Evolutionary conservation across 768 basidiomycete species (phyloP).

Genomic region (Vishniacozyma victoriae): DNA sequence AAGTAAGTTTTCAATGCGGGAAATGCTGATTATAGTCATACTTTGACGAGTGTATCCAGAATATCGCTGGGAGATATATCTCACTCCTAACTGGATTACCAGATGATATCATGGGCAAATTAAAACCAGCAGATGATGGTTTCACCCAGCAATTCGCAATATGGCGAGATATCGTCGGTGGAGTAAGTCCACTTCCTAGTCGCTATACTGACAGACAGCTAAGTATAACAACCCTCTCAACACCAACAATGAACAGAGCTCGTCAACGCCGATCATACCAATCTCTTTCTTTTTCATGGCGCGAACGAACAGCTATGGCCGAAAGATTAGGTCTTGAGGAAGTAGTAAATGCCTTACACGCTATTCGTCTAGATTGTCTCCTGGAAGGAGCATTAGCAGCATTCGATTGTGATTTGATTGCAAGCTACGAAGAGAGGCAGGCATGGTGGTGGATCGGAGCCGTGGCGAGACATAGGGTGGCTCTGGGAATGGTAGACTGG

Average conservation of each 20-base stretch:
- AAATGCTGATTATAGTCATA: no score
- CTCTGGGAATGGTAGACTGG: background rate
- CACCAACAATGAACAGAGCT: slow-evolving; percentile 17
- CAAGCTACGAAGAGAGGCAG: slow-evolving; percentile 10
- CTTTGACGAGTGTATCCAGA: background rate
- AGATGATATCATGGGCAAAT: no score
- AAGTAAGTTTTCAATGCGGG: no score
- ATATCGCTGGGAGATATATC: no score
- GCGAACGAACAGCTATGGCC: slow-evolving; percentile 16
- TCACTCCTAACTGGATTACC: no score
- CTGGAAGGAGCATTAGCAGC: slow-evolving; percentile 22
- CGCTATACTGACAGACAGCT: slow-evolving; percentile 1
- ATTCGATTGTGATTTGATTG: slow-evolving; percentile 15
- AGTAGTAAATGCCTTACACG: slow-evolving; percentile 5
- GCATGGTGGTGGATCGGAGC: slow-evolving; percentile 34
- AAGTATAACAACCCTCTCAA: slow-evolving; percentile 6
- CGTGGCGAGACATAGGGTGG: slow-evolving; percentile 5
- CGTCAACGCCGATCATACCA: slow-evolving; percentile 21
- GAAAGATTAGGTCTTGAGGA: background rate
- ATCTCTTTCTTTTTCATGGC: slow-evolving; percentile 20
- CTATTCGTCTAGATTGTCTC: slow-evolving; percentile 26
- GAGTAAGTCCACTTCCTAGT: slow-evolving; percentile 4
- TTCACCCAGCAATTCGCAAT: no score
- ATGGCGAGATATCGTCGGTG: slow-evolving; percentile 17
- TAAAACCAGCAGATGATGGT: no score